Base-by-base conservation (phyloP, 2,329 filamentous ascomycete genomes). In the Colletotrichum ledebouriae region DNA sequence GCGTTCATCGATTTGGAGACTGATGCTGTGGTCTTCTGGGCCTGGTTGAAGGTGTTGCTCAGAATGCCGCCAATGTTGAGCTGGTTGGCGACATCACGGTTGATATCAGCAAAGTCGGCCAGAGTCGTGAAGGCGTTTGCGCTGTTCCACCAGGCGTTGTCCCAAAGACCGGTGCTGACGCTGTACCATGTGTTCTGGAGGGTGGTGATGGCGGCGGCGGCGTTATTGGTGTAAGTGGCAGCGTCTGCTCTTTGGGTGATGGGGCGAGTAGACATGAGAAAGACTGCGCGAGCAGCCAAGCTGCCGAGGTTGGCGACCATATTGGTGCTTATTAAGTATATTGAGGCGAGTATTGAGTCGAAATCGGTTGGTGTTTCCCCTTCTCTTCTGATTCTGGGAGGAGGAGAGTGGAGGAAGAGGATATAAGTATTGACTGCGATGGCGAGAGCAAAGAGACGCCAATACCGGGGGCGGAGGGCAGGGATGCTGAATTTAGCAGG, bases 81-180 rank as follows among this genome's bases (percentile, higher is more conserved):
- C 50, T 74, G 56, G 58, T 79, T 78, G 41, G 79, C 79, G 33
- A 76, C 74, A 7, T 72, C 67, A 1, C 75, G 72, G 47, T 79
- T 76, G 9, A 82, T 69, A 11, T 69, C 62, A 4, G 81, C 78
- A 74, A 85, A 86, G 74, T 92, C 87, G 59, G 84, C 86, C 17
- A 93, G 77, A 3, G 84, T 84, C 0, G 89, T 91, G 67, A 93
- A 79, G 65, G 84, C 84, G 74, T 92, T 93, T 50, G 87, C 91
- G 60, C 86, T 85, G 74, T 93, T 92, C 91, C 91, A 94, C 91
- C 91, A 94, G 7, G 85, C 84, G 0, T 85, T 85, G 62, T 87
- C 78, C 89, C 89, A 93, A 12, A 92, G 80, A 3, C 91, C 91
- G 1, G 83, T 88, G 5, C 75, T 73, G 3, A 77, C 65, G 73